Percentiles rank a stretch among this genome's conserved stretches.
phyloP scores from a whole-genome alignment of 129 eudicot species.

The Flaveria robusta region DNA sequence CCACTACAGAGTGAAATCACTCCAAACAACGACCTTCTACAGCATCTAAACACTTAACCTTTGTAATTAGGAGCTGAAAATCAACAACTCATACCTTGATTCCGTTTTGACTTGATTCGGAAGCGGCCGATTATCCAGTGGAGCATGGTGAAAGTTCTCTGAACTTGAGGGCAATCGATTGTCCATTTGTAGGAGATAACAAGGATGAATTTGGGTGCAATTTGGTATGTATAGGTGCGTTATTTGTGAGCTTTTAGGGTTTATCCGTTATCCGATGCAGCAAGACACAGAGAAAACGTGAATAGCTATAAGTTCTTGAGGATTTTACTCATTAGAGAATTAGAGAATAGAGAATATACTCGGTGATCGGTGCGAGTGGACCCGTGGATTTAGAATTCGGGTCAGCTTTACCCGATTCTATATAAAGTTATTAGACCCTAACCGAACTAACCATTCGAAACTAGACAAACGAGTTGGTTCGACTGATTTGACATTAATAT shows the following conservation, averaged over 20 bases:
- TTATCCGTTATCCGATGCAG: slow-evolving; percentile 37
- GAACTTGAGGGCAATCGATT: slow-evolving; percentile 28
- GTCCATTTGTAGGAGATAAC: slow-evolving; percentile 27
- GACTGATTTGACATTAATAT: too few relatives aligned
- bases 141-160: slow-evolving; percentile 26
- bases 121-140: slow-evolving; percentile 14
- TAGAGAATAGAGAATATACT: slow-evolving; percentile 12
- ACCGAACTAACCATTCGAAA: too few relatives aligned
- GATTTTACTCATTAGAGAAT: background rate
- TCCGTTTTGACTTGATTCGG: slow-evolving; percentile 36
- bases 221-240: background rate
- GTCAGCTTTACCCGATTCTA: slow-evolving; percentile 29
- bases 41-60: background rate
- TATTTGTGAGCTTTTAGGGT: slow-evolving; percentile 23
- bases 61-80: slow-evolving; percentile 2
- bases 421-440: too few relatives aligned
- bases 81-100: slow-evolving; percentile 29
- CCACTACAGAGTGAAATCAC: background rate
- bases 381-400: slow-evolving; percentile 25
- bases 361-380: background rate
- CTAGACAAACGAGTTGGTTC: too few relatives aligned
- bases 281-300: slow-evolving; percentile 28
- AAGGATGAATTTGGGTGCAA: background rate
- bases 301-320: background rate
- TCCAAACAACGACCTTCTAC: background rate